Percentiles rank a stretch among this genome's conserved stretches.
Conservation (phyloP, 495 filamentous ascomycete genomes). For the Geoglossum glabrum region DNA sequence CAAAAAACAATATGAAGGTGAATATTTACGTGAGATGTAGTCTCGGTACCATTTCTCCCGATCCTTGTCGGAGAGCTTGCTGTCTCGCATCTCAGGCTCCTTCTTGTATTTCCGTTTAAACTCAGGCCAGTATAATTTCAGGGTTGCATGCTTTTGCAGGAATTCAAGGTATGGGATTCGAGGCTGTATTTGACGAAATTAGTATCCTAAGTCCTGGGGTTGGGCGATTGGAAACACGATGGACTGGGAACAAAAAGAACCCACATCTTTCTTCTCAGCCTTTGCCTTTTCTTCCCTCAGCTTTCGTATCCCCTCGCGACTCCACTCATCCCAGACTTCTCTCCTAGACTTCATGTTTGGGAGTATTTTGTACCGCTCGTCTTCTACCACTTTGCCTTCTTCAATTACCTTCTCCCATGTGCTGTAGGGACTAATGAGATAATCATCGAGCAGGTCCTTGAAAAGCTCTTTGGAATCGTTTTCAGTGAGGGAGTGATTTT, state of each 20-base stretch:
- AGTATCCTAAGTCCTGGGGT: neutral
- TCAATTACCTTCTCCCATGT: conserved; percentile 77
- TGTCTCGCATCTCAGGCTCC: conserved; percentile 59
- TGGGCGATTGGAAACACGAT: neutral
- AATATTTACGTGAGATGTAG: conserved; percentile 38
- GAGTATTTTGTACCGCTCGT: conserved; percentile 68
- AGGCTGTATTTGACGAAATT: conserved; percentile 21
- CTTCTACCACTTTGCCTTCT: conserved; percentile 64
- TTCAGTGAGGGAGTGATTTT: conserved; percentile 22
- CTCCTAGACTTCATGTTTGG: conserved; percentile 60
- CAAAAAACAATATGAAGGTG: neutral
- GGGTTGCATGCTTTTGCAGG: conserved; percentile 57
- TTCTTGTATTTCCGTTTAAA: conserved; percentile 82
- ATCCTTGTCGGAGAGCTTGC: conserved; percentile 62
- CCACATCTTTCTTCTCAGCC: conserved; percentile 52
- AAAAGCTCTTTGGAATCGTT: conserved; percentile 39
- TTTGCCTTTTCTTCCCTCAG: conserved; percentile 53
- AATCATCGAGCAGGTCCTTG: conserved; percentile 68
- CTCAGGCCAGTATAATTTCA: conserved; percentile 91
- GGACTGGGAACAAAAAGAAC: neutral
- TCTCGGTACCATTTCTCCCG: conserved; percentile 84
- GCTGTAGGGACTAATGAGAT: conserved; percentile 66
- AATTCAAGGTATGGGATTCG: conserved; percentile 68
- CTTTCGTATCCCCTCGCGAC: conserved; percentile 43
- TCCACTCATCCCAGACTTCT: conserved; percentile 70